Base-by-base conservation (phyloP, 306 rosid species). In the Cucumis hystrix region DNA sequence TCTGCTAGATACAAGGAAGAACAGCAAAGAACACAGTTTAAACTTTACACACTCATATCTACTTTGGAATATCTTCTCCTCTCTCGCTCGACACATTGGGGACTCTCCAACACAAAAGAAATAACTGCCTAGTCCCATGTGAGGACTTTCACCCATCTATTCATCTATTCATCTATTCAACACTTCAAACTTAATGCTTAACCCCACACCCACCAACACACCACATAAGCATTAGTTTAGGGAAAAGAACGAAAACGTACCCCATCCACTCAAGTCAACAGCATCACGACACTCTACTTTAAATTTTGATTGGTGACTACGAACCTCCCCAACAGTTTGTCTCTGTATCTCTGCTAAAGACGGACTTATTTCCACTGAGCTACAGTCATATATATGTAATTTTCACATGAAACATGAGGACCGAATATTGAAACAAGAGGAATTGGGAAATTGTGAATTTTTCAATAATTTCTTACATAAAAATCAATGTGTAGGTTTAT, bases 281-380 rank as follows among this genome's bases (percentile, higher is more conserved):
- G 98, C 98, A 82, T 94, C 97, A 68, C 96, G 92, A 47, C 95
- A 81, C 83, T 94, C 97, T 21, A 94, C 97, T 82, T 74, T 85
- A 75, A 92, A 94, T 86, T 92, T 90, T 40, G 97, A 87, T 72
- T 84, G 83, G 84, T 94, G 98, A 83, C 92, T 89, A 45, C 79
- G 88, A 82, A 94, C 87, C 83, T 85, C 91, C 78, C 93, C 82
- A 71, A 94, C 92, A 68, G 98, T 94, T 85, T 89, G 89, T 84
- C 86, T 85, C 80, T 92, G 98, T 83, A 85, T 90, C 85, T 89
- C 91, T 17, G 97, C 96, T 85, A 92, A 91, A 64, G 96, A 82
- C 39, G 95, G 89, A 86, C 98, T 94, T 75, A 94, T 92, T 86
- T 94, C 98, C 79, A 94, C 98, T 83, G 97, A 92, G 81, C 98